Evolutionary conservation across 768 basidiomycete genomes (phyloP), one percentile per base, ranked within the genome.

Genomic region (Russula lepida): DNA sequence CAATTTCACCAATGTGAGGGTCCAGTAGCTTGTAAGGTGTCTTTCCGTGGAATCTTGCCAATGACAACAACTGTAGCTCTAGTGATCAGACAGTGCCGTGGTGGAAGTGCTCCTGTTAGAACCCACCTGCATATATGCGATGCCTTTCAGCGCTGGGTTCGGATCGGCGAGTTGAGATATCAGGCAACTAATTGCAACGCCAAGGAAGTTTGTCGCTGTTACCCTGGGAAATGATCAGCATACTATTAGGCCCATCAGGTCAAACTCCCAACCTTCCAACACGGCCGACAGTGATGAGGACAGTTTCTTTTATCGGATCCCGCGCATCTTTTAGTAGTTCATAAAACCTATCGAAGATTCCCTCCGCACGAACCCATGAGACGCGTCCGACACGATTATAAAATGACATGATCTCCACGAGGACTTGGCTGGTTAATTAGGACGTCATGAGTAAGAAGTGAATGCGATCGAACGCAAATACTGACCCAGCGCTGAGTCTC

Each of bases 131-230:
- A 80, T 79, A 64, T 80, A 81, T 0, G 88, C 88, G 17, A 78
- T 76, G 25, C 86, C 86, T 71, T 81, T 87, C 32, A 94, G 66
- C 6, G 88, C 78, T 2, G 84, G 82, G 64, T 89, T 93, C 35
- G 75, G 70, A 60, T 84, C 78, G 1, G 84, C 88, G 7, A 93
- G 73, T 56, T 86, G 86, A 3, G 81, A 78, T 21, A 91, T 78
- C 3, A 93, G 71, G 53, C 84, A 78, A 57, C 77, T 81, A 3
- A 91, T 68, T 12, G 80, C 79, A 58, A 81, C 81, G 21, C 83
- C 79, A 23, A 91, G 72, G 30, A 85, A 69, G 49, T 83, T 80
- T 4, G 69, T 61, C 55, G 82, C 78, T 21, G 77, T 71, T 11
- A 77, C 73, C 55, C 85, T 87, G 56, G 1, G 5, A 21, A 8